phyloP scores from a whole-genome alignment of 2,329 filamentous ascomycete species.

The Trematosphaeria pertusa region DNA sequence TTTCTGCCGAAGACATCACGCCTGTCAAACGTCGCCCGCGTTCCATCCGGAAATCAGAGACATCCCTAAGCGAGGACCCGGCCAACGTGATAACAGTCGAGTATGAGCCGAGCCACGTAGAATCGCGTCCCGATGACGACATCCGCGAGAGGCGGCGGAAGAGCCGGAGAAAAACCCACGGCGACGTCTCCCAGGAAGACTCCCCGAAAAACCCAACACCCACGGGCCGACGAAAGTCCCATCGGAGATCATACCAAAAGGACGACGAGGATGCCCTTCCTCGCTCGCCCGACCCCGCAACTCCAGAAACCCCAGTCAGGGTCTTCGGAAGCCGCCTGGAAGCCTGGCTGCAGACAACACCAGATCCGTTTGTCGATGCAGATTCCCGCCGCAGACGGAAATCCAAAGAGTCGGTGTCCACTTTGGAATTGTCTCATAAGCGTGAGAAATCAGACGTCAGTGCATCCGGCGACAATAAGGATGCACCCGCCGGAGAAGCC shows the following conservation, averaged over 20 bases:
- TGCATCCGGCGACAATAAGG: slow-evolving; percentile 28
- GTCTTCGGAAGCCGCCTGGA: slow-evolving; percentile 63
- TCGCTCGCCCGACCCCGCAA: slow-evolving; percentile 20
- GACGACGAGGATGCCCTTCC: slow-evolving; percentile 27
- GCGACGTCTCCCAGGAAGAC: slow-evolving; percentile 33
- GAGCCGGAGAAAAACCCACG: slow-evolving; percentile 33
- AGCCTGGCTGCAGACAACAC: slow-evolving; percentile 66
- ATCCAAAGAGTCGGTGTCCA: slow-evolving; percentile 41
- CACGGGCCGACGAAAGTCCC: slow-evolving; percentile 25
- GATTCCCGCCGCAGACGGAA: slow-evolving; percentile 44
- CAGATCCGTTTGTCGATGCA: slow-evolving; percentile 62
- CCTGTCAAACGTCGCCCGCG: slow-evolving; percentile 25
- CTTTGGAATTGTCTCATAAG: slow-evolving; percentile 30
- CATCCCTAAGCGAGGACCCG: slow-evolving; percentile 30
- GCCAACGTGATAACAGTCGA: slow-evolving; percentile 37
- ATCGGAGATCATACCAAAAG: slow-evolving; percentile 34
- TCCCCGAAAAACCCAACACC: slow-evolving; percentile 26
- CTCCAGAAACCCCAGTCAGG: slow-evolving; percentile 49
- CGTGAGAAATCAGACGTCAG: slow-evolving; percentile 36
- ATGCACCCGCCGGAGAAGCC: slow-evolving; percentile 24
- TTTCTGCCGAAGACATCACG: slow-evolving; percentile 39
- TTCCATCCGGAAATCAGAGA: slow-evolving; percentile 31
- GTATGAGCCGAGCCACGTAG: slow-evolving; percentile 30
- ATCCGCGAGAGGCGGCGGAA: slow-evolving; percentile 37
- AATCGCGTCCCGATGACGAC: slow-evolving; percentile 25